Conservation (phyloP, 2,329 filamentous ascomycete species). For the Paracorniculantispora psalliotae region DNA sequence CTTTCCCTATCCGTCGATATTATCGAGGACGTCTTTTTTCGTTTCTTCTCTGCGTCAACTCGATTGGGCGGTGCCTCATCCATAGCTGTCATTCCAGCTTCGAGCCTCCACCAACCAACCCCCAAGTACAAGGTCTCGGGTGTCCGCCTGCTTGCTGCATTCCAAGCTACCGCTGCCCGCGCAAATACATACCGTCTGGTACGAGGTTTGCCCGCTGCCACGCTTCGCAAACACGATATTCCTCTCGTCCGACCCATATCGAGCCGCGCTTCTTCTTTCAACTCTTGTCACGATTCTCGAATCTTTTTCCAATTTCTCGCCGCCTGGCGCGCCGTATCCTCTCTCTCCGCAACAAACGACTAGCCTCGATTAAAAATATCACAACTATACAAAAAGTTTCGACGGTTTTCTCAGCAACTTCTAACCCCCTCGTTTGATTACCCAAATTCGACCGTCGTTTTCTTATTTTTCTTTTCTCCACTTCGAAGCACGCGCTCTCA, state of each 20-base stretch:
- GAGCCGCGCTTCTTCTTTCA: conserved; percentile 11
- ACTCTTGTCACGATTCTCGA: not conserved
- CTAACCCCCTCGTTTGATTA: not conserved
- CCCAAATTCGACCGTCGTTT: not conserved
- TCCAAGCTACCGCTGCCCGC: conserved; percentile 6
- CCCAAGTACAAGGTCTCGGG: not conserved
- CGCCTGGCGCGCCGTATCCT: conserved; percentile 8
- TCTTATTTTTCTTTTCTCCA: not conserved
- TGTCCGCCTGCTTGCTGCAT: conserved; percentile 1
- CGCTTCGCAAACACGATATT: conserved; percentile 7
- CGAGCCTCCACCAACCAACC: not conserved
- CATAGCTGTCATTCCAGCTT: conserved; percentile 10
- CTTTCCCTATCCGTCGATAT: not conserved
- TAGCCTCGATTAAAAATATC: not conserved
- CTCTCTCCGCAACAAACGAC: not conserved
- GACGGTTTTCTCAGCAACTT: conserved; percentile 1
- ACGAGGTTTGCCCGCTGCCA: conserved; percentile 7
- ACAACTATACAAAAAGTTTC: not conserved
- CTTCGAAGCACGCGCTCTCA: not conserved
- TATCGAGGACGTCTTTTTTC: not conserved
- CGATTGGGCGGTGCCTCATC: not conserved
- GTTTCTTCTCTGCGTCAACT: not conserved
- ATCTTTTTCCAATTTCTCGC: not conserved
- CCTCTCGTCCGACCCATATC: not conserved
- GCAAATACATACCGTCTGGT: conserved; percentile 11